Conservation (phyloP, 306 rosid species). For the Fagus sylvatica region DNA sequence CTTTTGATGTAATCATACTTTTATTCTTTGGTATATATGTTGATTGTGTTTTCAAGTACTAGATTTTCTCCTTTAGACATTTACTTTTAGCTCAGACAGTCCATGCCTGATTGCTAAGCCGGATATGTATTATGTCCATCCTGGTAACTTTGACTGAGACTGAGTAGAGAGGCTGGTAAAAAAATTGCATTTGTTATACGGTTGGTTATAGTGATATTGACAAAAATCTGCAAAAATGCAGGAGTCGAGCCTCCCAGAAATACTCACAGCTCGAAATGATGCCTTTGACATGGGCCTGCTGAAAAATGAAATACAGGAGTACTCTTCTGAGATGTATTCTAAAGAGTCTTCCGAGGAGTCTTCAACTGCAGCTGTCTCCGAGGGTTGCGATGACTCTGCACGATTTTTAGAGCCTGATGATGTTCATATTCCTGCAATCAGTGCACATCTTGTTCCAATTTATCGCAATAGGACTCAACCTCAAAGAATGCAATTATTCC, state of each 20-base stretch:
- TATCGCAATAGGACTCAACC: conserved; percentile 54
- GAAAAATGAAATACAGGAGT: conserved; percentile 7
- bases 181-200: not conserved
- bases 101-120: not conserved
- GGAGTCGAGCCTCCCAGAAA: conserved; percentile 82
- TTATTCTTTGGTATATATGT: conserved; percentile 1
- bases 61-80: not conserved
- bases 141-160: not conserved
- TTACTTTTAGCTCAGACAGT: not conserved
- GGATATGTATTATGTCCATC: not conserved
- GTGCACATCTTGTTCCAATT: conserved; percentile 50
- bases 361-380: conserved; percentile 38
- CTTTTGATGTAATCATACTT: not conserved
- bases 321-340: too few species aligned
- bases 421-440: conserved; percentile 53
- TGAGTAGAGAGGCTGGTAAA: not conserved
- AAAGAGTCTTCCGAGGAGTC: too few species aligned
- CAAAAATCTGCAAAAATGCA: conserved; percentile 39
- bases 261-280: conserved; percentile 27
- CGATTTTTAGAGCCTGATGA: conserved; percentile 58
- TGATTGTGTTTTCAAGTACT: not conserved
- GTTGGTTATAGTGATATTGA: conserved; percentile 12
- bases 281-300: conserved; percentile 47
- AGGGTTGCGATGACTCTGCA: conserved; percentile 21
- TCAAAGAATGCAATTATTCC: conserved; percentile 68